Conservation (phyloP, 371 early-diverging fungal species). For the Mucor mucedo region DNA sequence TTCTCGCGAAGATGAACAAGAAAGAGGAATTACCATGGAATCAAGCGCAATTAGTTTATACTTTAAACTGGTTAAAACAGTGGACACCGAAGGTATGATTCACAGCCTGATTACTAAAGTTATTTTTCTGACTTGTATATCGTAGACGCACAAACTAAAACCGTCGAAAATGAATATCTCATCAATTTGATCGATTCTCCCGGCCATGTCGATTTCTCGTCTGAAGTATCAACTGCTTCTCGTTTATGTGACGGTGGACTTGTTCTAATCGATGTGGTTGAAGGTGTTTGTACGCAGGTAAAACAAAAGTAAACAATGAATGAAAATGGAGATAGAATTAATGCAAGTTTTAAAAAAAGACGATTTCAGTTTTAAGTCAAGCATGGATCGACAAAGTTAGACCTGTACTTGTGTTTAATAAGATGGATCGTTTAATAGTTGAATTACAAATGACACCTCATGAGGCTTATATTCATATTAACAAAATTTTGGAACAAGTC, state of each 20-base stretch:
- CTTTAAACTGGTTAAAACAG: constrained; percentile 70
- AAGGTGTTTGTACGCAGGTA: constrained; percentile 98
- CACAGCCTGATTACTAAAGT: neutral
- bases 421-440: constrained; percentile 96
- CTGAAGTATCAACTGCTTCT: constrained; percentile 96
- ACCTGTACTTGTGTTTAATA: constrained; percentile 97
- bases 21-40: constrained; percentile 99
- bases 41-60: constrained; percentile 94
- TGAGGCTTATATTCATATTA: constrained; percentile 92
- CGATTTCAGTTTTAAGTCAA: constrained; percentile 93
- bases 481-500: constrained; percentile 92
- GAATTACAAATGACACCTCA: constrained; percentile 90
- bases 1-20: constrained; percentile 98
- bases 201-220: constrained; percentile 99
- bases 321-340: neutral
- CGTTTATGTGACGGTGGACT: constrained; percentile 97
- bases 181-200: constrained; percentile 99
- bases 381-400: constrained; percentile 90
- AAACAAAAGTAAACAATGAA: neutral
- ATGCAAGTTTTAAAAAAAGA: constrained; percentile 49
- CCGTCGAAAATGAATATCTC: constrained; percentile 73
- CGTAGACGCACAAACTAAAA: constrained; percentile 25
- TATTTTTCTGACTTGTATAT: neutral
- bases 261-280: constrained; percentile 97
- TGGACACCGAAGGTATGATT: constrained; percentile 24